Base-by-base conservation (phyloP, 2,329 filamentous ascomycete genomes). In the Verticillium longisporum region DNA sequence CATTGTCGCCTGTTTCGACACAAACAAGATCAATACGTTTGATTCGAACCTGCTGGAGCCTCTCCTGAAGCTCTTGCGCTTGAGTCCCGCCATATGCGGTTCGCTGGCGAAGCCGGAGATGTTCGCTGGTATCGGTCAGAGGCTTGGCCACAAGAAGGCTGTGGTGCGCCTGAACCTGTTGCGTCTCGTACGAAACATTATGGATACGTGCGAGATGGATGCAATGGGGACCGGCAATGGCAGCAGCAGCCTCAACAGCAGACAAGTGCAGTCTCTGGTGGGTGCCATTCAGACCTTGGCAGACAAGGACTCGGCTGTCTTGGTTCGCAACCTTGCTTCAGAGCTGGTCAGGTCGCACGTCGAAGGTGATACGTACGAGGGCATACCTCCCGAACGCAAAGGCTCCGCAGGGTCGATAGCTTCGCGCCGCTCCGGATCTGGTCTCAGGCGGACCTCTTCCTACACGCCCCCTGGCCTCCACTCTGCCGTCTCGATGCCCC, bases 31-130 rank as follows among this genome's bases (percentile, higher is more conserved):
- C 21, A 97, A 96, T 69, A 89, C 92, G 0, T 98, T 99, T 67
- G 95, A 99, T 72, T 82, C 85, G 7, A 97, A 97, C 68, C 84
- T 99, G 18, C 82, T 99, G 1, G 95, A 99, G 70, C 96, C 95
- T 1, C 79, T 99, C 9, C 90, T 97, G 67, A 98, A 98, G 73
- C 81, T 99, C n/a, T 81, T 99, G 14, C 89, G 95, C 15, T 80
- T 99, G 15, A 97, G 92, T 64, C 93, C 93, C 5, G 87, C 89
- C 0, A 86, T 98, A 59, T 92, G 95, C 10, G 87, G 89, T 4
- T 92, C 90, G 3, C 82, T 99, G 60, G 92, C 92, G 36, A 88
- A 90, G 62, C 84, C 89, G 1, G 92, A 97, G 66, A 88, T 98
- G 74, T 97, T 97, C 74, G 87, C 88, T 13, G 90, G 93, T 38